These are phyloP conservation scores for Leishmania martiniquensis DNA, from an alignment of 208 protist genomes.

Conservation along the genomic window DNA sequence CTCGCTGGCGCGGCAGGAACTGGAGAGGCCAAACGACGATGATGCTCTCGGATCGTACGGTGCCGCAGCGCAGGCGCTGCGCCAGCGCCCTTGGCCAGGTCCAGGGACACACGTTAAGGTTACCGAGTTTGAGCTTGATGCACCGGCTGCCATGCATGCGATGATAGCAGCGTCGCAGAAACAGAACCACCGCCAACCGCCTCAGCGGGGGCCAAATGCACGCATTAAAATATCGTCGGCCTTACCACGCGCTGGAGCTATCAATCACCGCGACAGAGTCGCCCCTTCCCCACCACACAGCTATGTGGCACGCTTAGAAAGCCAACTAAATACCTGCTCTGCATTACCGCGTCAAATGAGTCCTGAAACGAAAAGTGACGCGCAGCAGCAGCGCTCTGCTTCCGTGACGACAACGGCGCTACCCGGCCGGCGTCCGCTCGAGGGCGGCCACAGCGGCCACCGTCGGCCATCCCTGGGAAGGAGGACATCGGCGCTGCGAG, in stretches of 20 bases:
- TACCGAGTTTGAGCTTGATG: slow-evolving; percentile 16
- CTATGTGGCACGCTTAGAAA: slow-evolving; percentile 17
- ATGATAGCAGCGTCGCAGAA: neutral
- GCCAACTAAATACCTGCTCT: slow-evolving; percentile 8
- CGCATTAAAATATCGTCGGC: neutral
- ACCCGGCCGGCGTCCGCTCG: neutral
- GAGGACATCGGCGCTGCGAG: neutral
- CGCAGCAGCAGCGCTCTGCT: neutral
- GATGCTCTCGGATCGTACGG: neutral
- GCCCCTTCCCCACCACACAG: neutral
- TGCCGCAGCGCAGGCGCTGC: slow-evolving; percentile 7
- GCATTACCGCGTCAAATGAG: neutral
- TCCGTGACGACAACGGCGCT: neutral
- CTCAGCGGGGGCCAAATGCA: neutral
- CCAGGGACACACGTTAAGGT: neutral
- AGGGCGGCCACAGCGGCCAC: neutral
- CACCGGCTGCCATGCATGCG: neutral
- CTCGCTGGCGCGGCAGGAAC: slow-evolving; percentile 6
- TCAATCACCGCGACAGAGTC: neutral
- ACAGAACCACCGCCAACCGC: neutral
- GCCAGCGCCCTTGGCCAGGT: neutral
- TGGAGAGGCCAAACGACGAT: neutral
- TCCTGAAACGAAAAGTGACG: neutral
- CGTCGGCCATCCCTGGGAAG: neutral
- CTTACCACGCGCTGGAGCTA: neutral